Conservation (phyloP, 768 basidiomycete genomes). For the Pilatotrama ljubarskyi region DNA sequence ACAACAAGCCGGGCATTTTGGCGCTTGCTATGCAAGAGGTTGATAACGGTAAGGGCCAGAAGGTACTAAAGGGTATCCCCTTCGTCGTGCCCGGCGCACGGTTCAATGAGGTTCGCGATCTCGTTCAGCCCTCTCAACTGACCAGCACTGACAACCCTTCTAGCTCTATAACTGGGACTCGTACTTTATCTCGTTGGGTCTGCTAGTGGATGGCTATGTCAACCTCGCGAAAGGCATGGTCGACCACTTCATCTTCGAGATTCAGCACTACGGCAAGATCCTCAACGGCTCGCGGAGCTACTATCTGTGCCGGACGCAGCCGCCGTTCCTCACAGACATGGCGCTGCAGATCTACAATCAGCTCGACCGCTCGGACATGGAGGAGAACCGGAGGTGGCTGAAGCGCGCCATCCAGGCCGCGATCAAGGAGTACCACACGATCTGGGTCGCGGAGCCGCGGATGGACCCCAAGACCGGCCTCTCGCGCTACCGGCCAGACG, state of each 20-base stretch:
- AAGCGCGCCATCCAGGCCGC: slow-evolving; percentile 96
- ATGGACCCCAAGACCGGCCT: slow-evolving; percentile 94
- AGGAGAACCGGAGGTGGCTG: slow-evolving; percentile 85
- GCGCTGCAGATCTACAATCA: slow-evolving; percentile 97
- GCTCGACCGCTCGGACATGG: slow-evolving; percentile 80
- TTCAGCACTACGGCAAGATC: slow-evolving; percentile 96
- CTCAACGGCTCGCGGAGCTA: slow-evolving; percentile 94
- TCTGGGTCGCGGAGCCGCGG: slow-evolving; percentile 94
- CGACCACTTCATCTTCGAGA: slow-evolving; percentile 99
- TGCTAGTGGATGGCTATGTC: slow-evolving; percentile 92
- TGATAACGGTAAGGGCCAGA: slow-evolving; percentile 74
- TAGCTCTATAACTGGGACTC: slow-evolving; percentile 96
- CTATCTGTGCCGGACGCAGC: slow-evolving; percentile 95
- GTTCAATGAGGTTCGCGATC: slow-evolving; percentile 74
- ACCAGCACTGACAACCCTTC: background rate
- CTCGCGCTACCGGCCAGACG: slow-evolving; percentile 91
- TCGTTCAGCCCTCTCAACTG: too few relatives aligned
- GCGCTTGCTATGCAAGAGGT: slow-evolving; percentile 95
- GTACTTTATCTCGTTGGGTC: slow-evolving; percentile 90
- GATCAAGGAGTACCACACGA: slow-evolving; percentile 97
- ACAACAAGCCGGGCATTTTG: slow-evolving; percentile 90
- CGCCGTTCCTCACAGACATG: slow-evolving; percentile 98
- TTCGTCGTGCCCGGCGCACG: slow-evolving; percentile 97
- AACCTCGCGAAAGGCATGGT: slow-evolving; percentile 97
- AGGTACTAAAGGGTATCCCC: slow-evolving; percentile 87